These are phyloP conservation scores for Beauveria australis DNA, from an alignment of 2,329 filamentous ascomycete genomes.

Conservation along the genomic window DNA sequence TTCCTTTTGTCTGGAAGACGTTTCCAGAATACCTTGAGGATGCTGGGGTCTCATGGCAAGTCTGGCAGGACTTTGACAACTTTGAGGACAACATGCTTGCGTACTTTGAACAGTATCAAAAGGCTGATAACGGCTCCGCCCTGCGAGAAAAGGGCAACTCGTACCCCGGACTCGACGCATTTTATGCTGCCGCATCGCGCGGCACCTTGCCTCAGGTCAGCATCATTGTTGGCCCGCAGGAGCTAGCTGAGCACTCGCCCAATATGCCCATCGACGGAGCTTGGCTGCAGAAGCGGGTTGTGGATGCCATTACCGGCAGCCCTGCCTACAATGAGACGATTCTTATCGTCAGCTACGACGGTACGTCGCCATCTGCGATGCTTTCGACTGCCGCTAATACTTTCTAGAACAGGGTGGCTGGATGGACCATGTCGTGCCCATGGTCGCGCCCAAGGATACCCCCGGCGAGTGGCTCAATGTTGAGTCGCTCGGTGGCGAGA, in stretches of 20 bases:
- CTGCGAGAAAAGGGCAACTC: slow-evolving; percentile 37
- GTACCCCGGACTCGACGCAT: slow-evolving; percentile 37
- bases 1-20: slow-evolving; percentile 44
- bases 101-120: slow-evolving; percentile 42
- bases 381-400: background rate
- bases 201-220: slow-evolving; percentile 42
- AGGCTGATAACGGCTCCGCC: slow-evolving; percentile 29
- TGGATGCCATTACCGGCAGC: slow-evolving; percentile 40
- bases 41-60: slow-evolving; percentile 40
- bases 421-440: slow-evolving; percentile 43
- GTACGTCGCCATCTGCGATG: background rate
- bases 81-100: slow-evolving; percentile 46
- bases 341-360: slow-evolving; percentile 43
- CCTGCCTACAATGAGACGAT: slow-evolving; percentile 39
- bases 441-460: slow-evolving; percentile 37
- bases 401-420: slow-evolving; percentile 39
- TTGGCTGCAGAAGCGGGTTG: slow-evolving; percentile 46
- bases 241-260: slow-evolving; percentile 47
- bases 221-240: slow-evolving; percentile 45
- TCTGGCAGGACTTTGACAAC: slow-evolving; percentile 40
- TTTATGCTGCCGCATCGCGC: slow-evolving; percentile 38
- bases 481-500: slow-evolving; percentile 23
- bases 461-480: slow-evolving; percentile 43
- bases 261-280: slow-evolving; percentile 44
- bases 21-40: slow-evolving; percentile 39